Base-by-base conservation (phyloP, 768 basidiomycete species). In the Tricholoma saponaceum region DNA sequence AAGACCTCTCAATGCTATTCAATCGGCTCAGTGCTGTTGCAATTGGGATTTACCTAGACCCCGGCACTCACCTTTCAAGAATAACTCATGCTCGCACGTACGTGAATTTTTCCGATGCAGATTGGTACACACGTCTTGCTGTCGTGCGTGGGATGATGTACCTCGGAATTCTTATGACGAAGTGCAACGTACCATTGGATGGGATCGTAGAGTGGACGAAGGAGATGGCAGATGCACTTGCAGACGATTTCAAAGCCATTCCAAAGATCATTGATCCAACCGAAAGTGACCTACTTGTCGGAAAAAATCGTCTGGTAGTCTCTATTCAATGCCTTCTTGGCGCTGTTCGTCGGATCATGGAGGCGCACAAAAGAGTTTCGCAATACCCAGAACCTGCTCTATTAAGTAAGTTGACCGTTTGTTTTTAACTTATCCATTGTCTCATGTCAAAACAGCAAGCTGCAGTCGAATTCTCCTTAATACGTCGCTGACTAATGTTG, bases 11-110 rank as follows among this genome's bases (percentile, higher is more conserved):
- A 0, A 85, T 85, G 79, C 76, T 96, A 32, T 84, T 87, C 70
- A 97, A 97, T 70, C 84, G 94, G 8, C 84, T 91, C 64, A 83
- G 82, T 51, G 86, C 89, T 10, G 76, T 89, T 61, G 83, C 87
- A 5, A 76, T 91, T 25, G 85, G 84, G 4, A 78, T 90, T 43
- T 80, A 86, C 62, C 80, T 97, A 46, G 83, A 88, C 47, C 66
- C 74, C 1, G 62, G 74, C 2, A 78, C 80, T 20, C 71, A 79
- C 47, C 71, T 71, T 4, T 76, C 79, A 44, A 83, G 88, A 14
- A 69, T 95, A 41, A 70, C 77, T n/a, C 84, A 83, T 53, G 86
- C 88, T 5, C 82, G 79, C 16, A 79, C 78, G 25, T 92, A 90
- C 63, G 77, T 91, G 55, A 70, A 74, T 54, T 94, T 95, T 68